Base-by-base conservation (phyloP, 2,329 filamentous ascomycete species). In the Alternaria brassicicola region DNA sequence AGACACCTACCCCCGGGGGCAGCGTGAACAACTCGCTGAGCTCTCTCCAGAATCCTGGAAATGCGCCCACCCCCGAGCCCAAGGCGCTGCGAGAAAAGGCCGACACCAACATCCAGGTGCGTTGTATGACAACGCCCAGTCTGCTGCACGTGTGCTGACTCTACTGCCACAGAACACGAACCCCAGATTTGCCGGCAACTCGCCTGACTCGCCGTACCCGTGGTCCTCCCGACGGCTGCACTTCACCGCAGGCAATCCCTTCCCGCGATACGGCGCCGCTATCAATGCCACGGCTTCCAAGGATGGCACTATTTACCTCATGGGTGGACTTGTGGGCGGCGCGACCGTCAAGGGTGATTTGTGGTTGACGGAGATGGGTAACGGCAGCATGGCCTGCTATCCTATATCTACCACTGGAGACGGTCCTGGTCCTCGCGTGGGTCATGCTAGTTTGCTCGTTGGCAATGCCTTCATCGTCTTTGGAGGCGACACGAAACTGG, bases 381-480 rank as follows among this genome's bases (percentile, higher is more conserved):
- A 81, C 30, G 89, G 89, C 8, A 93, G 87, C 75, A 87, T 98
- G 83, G 87, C 92, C 21, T 98, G 95, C 78, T 96, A 96, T 75
- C 94, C 93, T 23, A 87, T 99, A 55, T 87, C 90, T 10, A 97
- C 95, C 0, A 95, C 93, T 0, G 91, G 93, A 19, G 95, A 99
- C 78, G 95, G 95, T 0, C 96, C 95, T 1, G 93, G 95, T 4
- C 95, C 96, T 1, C 87, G 95, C 80, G 95, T 99, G 51, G 95
- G 95, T 3, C 95, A 99, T 80, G 86, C 94, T 19, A 96, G 93
- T 82, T 82, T 99, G 71, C 84, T 99, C 15, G 95, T 99, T 52
- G 96, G 96, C 57, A 99, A 99, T 78, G 95, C 95, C 0, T 99
- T 98, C 76, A 99, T 99, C 68, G 95, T 99, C 12, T 99, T 98